Evolutionary conservation across 371 early-diverging fungal species (phyloP), one percentile per base, ranked within the genome.

Genomic region (Capniomyces stellatus): DNA sequence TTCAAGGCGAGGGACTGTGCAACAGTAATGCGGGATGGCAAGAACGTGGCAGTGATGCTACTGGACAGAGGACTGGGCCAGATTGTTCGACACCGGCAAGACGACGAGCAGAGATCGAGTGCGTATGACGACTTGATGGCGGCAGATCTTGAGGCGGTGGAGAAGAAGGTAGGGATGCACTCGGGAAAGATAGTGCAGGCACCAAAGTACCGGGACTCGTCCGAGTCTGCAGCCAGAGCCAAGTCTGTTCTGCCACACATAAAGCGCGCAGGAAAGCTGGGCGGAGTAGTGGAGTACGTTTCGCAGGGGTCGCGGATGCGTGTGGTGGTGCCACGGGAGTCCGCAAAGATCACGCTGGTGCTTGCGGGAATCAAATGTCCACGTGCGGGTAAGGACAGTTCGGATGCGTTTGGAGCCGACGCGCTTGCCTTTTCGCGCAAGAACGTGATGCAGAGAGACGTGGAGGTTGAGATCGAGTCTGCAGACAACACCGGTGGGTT

Each of bases 401-500:
- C 81, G n/a, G 94, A 96, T 56, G 87, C 92, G 2, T 87, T 76
- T 61, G 93, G 88, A 35, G 74, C 69, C 21, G 96, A 92, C 67
- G 89, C 91, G 0, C 64, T 83, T 28, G 77, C 75, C 2, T 83
- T 76, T 62, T 74, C 81, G 1, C 67, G 69, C 41, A 73, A 75
- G 50, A 65, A 68, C 25, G 72, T 74, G 56, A 75, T 91, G 54
- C 96, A 95, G 69, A 85, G 92, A 46, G 92, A 95, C 61, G 87
- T 89, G 15, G 89, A 90, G 60, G 72, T 92, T 42, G 81, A 82
- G 51, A 67, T 92, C 19, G 93, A 91, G 54, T 75, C 75, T 27
- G 69, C 78, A 6, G 97, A 96, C 64, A 90, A 89, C 66, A 76
- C 78, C 15, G 93, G 94, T 27, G 84, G 82, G 0, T 93, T 93